Percentiles rank a stretch among this genome's conserved stretches.
Conservation (phyloP, 345 rosid genomes). For the Abelmoschus esculentus region DNA sequence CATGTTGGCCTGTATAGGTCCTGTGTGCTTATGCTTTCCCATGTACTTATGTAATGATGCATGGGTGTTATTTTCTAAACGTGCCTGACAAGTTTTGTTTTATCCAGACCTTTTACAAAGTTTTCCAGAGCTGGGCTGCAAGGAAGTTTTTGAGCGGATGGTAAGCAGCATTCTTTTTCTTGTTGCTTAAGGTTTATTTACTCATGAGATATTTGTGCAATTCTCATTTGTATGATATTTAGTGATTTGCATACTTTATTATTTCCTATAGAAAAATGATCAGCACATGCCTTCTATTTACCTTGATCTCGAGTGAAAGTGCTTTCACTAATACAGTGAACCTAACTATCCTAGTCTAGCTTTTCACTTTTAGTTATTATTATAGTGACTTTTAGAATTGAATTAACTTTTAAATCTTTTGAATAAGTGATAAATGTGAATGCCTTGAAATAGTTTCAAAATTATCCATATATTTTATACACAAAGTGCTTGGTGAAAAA, state of each 20-base stretch:
- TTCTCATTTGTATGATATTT: not conserved
- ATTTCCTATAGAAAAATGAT: not conserved
- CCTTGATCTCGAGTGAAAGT: not conserved
- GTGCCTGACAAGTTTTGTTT: conserved; percentile 8
- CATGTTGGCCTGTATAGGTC: too few relatives aligned
- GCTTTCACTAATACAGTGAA: too few relatives aligned
- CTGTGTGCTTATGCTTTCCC: too few relatives aligned
- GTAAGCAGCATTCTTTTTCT: conserved; percentile 29
- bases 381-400: not conserved
- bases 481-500: not conserved
- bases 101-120: conserved; percentile 77
- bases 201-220: not conserved
- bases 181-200: conserved; percentile 1
- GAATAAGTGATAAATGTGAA: not conserved
- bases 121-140: conserved; percentile 94
- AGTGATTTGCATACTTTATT: not conserved
- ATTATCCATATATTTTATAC: not conserved
- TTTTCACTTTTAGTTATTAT: not conserved
- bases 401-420: not conserved
- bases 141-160: conserved; percentile 99
- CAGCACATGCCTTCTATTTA: not conserved
- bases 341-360: not conserved
- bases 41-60: too few relatives aligned
- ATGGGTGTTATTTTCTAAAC: not conserved
- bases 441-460: not conserved